Base-by-base conservation (phyloP, 2,329 filamentous ascomycete species). In the Exutisphaerella laricina region DNA sequence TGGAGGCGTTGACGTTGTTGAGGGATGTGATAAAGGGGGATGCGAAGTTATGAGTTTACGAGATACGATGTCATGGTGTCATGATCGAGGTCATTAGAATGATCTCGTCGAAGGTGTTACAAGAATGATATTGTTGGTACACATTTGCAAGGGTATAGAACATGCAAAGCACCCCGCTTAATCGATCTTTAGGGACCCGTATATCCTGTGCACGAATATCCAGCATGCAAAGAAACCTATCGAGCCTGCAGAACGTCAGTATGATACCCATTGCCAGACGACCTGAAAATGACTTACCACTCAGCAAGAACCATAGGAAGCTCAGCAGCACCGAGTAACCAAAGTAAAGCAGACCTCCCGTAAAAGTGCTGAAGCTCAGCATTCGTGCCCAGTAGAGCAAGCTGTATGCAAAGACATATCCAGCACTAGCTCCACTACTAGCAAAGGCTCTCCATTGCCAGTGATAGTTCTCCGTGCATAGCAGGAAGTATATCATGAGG, bases 391-490 rank as follows among this genome's bases (percentile, higher is more conserved):
- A 92, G 69, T 96, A 97, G 40, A 96, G 74, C 55, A 98, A 68
- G 40, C 88, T 89, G 65, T 95, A 94, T 28, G 85, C 70, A 66
- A 97, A 97, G 33, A 98, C 88, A 63, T 97, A 98, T 10, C 79
- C 78, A 1, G 89, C 89, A 39, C 85, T 94, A 61, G 88, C 90
- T 45, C 92, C 92, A 1, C 88, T 88, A 2, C 88, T 90, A 46
- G 88, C 77, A 71, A 98, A 98, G 4, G 88, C 83, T 39, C 92
- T 80, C 92, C 92, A 98, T 59, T 97, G 92, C 92, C 92, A 98
- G 65, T 95, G 85, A 69, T 98, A 98, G 68, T 98, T 92, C 70
- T 98, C 92, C 0, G 87, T 82, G 62, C 90, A 97, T 10, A 98
- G 80, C 56, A 98, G 65, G 72, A 97, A 97, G 69, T 98, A 98